These are phyloP conservation scores for Digitaria exilis DNA, from an alignment of 202 grass and related monocot genomes.

Conservation along the genomic window DNA sequence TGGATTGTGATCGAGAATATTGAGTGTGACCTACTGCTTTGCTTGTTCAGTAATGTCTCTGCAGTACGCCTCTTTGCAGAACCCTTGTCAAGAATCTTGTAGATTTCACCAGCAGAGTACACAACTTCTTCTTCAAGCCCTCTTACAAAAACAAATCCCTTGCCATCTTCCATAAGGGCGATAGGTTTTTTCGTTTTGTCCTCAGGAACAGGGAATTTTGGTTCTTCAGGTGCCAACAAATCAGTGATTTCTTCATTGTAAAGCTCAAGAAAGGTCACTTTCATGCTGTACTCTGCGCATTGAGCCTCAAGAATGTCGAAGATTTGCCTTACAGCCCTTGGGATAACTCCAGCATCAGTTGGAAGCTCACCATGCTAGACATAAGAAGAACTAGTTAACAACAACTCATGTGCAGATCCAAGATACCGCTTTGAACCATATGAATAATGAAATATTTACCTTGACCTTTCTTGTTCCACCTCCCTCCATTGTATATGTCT, in stretches of 20 bases:
- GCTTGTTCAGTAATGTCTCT: conserved; percentile 97
- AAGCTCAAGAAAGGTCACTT: conserved; percentile 92
- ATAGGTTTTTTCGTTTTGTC: conserved; percentile 98
- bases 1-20: conserved; percentile 99
- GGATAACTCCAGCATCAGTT: conserved; percentile 94
- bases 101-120: conserved; percentile 88
- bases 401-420: conserved; percentile 14
- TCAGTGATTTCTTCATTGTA: conserved; percentile 98
- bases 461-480: conserved; percentile 87
- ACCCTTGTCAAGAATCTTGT: conserved; percentile 99
- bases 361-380: conserved; percentile 89
- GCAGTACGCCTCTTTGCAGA: conserved; percentile 98
- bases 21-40: conserved; percentile 98
- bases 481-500: conserved; percentile 99
- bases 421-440: conserved; percentile 14
- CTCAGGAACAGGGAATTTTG: conserved; percentile 75
- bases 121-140: conserved; percentile 98
- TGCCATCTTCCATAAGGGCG: conserved; percentile 99
- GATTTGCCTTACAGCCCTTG: conserved; percentile 82
- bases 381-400: conserved; percentile 33
- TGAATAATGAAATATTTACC: conserved; percentile 39
- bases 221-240: conserved; percentile 81
- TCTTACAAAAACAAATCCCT: conserved; percentile 96
- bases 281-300: conserved; percentile 94
- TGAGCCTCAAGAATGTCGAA: conserved; percentile 89